Conservation (phyloP, 768 basidiomycete genomes). For the Russula ochroleuca region DNA sequence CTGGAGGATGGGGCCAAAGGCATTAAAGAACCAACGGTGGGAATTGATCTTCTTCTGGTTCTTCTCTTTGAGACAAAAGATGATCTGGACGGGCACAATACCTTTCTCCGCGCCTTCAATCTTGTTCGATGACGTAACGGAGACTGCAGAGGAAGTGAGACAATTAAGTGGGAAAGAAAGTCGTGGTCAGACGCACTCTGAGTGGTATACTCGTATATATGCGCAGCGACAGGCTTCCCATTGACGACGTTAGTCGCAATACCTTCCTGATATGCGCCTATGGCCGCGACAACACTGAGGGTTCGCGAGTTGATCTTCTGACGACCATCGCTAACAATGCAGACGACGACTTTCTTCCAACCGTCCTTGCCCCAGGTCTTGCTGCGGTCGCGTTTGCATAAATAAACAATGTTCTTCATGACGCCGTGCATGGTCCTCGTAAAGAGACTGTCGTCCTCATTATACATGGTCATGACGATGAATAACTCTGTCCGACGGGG, state of each 20-base stretch:
- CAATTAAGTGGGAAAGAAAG: neutral
- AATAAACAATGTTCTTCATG: conserved; percentile 87
- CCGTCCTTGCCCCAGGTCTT: conserved; percentile 97
- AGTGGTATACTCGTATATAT: conserved; percentile 92
- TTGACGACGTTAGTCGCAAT: conserved; percentile 85
- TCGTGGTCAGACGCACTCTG: conserved; percentile 55
- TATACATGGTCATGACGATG: conserved; percentile 99
- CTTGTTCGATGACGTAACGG: conserved; percentile 75
- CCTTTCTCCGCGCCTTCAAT: conserved; percentile 76
- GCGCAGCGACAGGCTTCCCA: conserved; percentile 76
- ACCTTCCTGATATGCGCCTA: conserved; percentile 95
- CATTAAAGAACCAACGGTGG: conserved; percentile 94
- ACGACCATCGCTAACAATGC: conserved; percentile 85
- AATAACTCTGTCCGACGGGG: conserved; percentile 89
- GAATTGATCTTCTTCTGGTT: conserved; percentile 97
- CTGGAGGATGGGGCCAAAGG: conserved; percentile 74
- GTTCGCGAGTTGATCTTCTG: conserved; percentile 81
- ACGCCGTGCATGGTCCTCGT: conserved; percentile 93
- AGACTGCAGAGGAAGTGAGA: conserved; percentile 46
- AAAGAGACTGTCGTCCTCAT: conserved; percentile 88
- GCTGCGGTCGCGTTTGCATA: conserved; percentile 79
- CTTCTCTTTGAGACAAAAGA: conserved; percentile 89
- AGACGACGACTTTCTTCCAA: conserved; percentile 98
- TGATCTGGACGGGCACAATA: conserved; percentile 83
- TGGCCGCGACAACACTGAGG: conserved; percentile 81